Evolutionary conservation across 345 rosid species (phyloP), one percentile per base, ranked within the genome.

Genomic region (Citrus inodora): DNA sequence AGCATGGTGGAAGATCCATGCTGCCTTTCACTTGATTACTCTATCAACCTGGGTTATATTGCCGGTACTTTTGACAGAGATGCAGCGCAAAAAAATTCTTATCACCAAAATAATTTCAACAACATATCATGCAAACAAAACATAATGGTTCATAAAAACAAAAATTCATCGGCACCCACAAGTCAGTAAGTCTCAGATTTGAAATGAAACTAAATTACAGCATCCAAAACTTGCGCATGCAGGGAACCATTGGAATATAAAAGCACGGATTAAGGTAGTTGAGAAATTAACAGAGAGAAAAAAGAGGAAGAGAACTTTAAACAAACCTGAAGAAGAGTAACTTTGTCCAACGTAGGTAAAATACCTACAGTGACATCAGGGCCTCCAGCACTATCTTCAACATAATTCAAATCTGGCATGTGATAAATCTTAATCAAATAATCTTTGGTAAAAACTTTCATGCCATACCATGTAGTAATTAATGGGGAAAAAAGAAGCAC

Each of bases 311-410:
- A 4, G 64, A 70, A 71, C 71, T 69, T 66, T 27, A 65, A 58
- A 70, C 64, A 60, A 40, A 85, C 98, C 98, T 96, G 98, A 82
- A 96, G 94, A 82, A 96, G 97, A 55, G 99, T 89, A 76, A 94
- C 98, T 92, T 90, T 96, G 88, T 94, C 94, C 87, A 92, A 74
- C 79, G 91, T 89, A 62, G 98, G 95, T 70, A 96, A 83, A 83
- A 96, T 74, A 56, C 97, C 95, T 27, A 96, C 94, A 3, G 98
- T 94, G 67, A 92, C 95, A 86, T 96, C 99, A 53, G 99, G 88
- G 51, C 99, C 99, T 76, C 98, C 99, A 21, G 97, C 98, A 79
- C 98, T 90, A 78, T 96, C 98, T 87, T 96, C 99, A 30, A 90
- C 84, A 82, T 96, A 96, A 87, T 94, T 92, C 63, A 92, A 82